Conservation (phyloP, 2,329 filamentous ascomycete genomes). For the Ophiostoma quercus region DNA sequence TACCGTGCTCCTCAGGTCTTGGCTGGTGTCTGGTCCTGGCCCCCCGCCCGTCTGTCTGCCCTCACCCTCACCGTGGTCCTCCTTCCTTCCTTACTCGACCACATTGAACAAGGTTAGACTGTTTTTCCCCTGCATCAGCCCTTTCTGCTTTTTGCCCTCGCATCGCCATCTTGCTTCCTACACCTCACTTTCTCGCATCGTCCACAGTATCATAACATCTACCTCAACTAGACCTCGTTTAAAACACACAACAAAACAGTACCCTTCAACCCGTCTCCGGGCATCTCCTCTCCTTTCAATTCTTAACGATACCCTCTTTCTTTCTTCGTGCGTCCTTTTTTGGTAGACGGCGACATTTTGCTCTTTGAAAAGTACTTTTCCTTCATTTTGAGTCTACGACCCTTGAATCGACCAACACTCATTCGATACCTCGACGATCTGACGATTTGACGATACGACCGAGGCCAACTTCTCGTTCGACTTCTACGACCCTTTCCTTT, state of each 20-base stretch:
- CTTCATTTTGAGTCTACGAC: neutral
- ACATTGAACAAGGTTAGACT: constrained; percentile 1
- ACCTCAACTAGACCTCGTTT: neutral
- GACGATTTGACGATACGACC: neutral
- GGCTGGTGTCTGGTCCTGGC: neutral
- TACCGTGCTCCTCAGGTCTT: too few relatives aligned
- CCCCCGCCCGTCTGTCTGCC: neutral
- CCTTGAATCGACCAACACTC: too few relatives aligned
- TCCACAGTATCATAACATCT: neutral
- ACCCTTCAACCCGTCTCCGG: neutral
- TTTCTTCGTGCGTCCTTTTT: constrained; percentile 12
- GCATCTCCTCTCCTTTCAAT: neutral
- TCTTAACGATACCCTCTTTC: constrained; percentile 12
- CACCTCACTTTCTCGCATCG: constrained; percentile 6
- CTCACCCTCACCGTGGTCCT: constrained; percentile 5
- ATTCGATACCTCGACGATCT: neutral
- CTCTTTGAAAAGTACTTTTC: constrained; percentile 1
- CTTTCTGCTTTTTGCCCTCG: constrained; percentile 9
- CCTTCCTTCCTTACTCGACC: neutral
- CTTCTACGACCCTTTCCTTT: neutral
- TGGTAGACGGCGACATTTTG: constrained; percentile 15
- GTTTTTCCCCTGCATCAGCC: constrained; percentile 13
- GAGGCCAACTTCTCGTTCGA: neutral
- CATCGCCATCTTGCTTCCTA: constrained; percentile 8
- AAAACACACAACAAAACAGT: neutral